phyloP scores from a whole-genome alignment of 371 early-diverging fungal genomes.

The Rhizomucor pusillus region DNA sequence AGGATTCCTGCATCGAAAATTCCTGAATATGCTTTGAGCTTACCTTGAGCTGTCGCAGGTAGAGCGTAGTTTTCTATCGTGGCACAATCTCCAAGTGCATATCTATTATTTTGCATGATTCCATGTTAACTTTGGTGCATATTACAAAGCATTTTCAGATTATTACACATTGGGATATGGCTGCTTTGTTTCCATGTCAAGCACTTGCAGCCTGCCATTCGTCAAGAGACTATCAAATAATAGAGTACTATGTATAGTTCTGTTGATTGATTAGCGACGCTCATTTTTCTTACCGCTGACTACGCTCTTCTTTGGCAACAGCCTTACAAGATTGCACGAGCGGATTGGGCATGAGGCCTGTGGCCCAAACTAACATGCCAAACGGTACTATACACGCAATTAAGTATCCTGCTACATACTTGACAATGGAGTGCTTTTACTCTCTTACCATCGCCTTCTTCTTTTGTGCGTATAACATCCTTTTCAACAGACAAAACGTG shows the following conservation, averaged over 20 bases:
- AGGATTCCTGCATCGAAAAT: neutral
- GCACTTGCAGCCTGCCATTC: constrained; percentile 61
- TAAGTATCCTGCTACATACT: neutral
- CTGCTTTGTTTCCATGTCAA: constrained; percentile 45
- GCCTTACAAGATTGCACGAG: constrained; percentile 22
- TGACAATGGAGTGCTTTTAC: constrained; percentile 6
- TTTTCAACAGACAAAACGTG: constrained; percentile 53
- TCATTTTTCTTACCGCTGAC: constrained; percentile 15
- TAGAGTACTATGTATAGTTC: too few species aligned
- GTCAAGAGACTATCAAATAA: constrained; percentile 49
- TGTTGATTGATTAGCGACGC: too few species aligned
- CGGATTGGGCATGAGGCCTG: constrained; percentile 38
- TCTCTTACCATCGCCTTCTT: constrained; percentile 40
- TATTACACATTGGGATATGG: constrained; percentile 45
- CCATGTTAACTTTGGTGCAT: neutral
- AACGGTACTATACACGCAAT: constrained; percentile 16
- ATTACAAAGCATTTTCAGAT: neutral
- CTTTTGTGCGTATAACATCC: constrained; percentile 35
- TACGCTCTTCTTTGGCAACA: constrained; percentile 17
- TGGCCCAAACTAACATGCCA: constrained; percentile 56
- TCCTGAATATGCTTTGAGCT: neutral
- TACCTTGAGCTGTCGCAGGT: constrained; percentile 75
- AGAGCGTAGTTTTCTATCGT: constrained; percentile 59
- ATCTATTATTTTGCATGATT: constrained; percentile 27
- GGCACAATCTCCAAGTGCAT: constrained; percentile 84